Percentiles rank a stretch among this genome's conserved stretches.
Evolutionary conservation across 164 flowering plant species (phyloP).

Genomic region (Berberis vulgaris): DNA sequence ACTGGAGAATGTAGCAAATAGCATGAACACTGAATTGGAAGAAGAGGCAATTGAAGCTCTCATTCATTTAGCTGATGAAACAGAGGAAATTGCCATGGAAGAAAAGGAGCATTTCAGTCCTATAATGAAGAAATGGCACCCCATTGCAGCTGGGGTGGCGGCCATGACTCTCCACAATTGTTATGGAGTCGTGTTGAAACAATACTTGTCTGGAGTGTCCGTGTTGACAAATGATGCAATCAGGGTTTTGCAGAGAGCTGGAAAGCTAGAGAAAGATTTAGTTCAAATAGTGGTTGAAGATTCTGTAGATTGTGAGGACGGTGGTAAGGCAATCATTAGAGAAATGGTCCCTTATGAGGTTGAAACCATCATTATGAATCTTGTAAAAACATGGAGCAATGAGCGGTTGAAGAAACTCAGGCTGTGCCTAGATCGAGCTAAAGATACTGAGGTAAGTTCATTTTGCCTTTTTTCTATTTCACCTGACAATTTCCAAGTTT

Average conservation of each 20-base stretch:
- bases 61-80: constrained; percentile 46
- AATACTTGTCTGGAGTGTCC: constrained; percentile 40
- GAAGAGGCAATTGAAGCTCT: constrained; percentile 40
- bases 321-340: constrained; percentile 63
- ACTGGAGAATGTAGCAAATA: constrained; percentile 27
- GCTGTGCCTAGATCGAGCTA: constrained; percentile 48
- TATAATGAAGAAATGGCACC: constrained; percentile 70
- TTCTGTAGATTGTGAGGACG: constrained; percentile 70
- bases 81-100: constrained; percentile 56
- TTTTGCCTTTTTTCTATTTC: background rate
- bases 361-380: constrained; percentile 44
- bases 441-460: constrained; percentile 67
- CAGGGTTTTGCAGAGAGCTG: constrained; percentile 63
- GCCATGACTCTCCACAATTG: constrained; percentile 76
- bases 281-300: constrained; percentile 90
- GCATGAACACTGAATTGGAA: constrained; percentile 19
- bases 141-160: constrained; percentile 66
- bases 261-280: constrained; percentile 68
- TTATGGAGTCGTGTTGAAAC: constrained; percentile 65
- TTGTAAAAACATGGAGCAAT: constrained; percentile 58
- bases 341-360: constrained; percentile 88
- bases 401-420: constrained; percentile 41
- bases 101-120: constrained; percentile 78
- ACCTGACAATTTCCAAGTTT: background rate
- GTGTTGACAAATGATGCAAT: constrained; percentile 39